These are phyloP conservation scores for Phytophthora megakarya DNA, from an alignment of 352 stramenopile species.

Conservation along the genomic window DNA sequence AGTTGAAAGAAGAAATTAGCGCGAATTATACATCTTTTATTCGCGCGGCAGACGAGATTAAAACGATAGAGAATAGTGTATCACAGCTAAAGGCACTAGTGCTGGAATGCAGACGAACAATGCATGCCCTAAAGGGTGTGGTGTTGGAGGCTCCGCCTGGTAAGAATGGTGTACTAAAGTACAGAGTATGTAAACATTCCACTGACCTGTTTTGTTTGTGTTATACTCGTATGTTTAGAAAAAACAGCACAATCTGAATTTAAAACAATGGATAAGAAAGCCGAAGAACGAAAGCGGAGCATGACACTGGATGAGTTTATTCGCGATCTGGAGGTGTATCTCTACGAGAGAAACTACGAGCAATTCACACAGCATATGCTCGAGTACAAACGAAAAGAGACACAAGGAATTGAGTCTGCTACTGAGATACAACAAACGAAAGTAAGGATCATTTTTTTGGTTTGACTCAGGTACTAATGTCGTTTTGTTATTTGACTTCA, in stretches of 20 bases:
- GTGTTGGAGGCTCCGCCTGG: conserved; percentile 51
- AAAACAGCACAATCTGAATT: conserved; percentile 42
- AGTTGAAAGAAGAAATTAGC: conserved; percentile 84
- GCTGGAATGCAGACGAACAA: conserved; percentile 74
- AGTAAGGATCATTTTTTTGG: conserved; percentile 20
- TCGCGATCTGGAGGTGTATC: conserved; percentile 65
- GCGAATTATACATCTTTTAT: conserved; percentile 86
- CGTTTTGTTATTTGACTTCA: conserved; percentile 13
- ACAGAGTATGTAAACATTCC: neutral
- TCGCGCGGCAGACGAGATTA: conserved; percentile 68
- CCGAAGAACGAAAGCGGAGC: conserved; percentile 52
- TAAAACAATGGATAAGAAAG: conserved; percentile 54
- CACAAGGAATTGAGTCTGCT: conserved; percentile 40
- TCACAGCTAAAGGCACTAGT: conserved; percentile 79
- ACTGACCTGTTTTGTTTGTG: neutral
- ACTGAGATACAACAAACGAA: conserved; percentile 51
- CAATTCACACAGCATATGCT: conserved; percentile 61
- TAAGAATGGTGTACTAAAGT: conserved; percentile 26
- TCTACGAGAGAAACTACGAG: conserved; percentile 71
- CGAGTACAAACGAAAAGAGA: conserved; percentile 54
- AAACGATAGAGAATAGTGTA: conserved; percentile 86
- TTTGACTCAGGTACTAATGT: no score
- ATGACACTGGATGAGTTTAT: conserved; percentile 65
- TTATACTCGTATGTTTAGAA: conserved; percentile 26
- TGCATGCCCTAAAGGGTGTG: conserved; percentile 58